Base-by-base conservation (phyloP, 768 basidiomycete genomes). In the Gloeostereum incarnatum region DNA sequence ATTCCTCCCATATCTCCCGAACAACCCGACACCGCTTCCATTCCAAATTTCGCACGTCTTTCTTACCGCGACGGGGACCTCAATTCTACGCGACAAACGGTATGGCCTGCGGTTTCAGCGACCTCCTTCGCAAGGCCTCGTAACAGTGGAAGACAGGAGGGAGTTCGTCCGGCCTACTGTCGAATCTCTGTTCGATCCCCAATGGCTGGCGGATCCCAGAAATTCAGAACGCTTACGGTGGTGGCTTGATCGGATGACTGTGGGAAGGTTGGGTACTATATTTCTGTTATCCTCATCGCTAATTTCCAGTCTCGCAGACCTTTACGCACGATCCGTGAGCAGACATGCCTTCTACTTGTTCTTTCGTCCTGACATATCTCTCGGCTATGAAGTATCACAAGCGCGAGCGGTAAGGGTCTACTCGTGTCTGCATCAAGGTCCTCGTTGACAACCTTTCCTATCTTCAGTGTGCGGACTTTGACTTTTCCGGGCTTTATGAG, bases 31-130 rank as follows among this genome's bases (percentile, higher is more conserved):
- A 5, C 44, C 49, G 10, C 48, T 71, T 6, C 60, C 58, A 21
- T 71, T 69, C 50, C 56, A 45, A 6, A 52, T 62, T 17, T 62
- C 66, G 5, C 66, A 68, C 45, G 52, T 67, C 5, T 47, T 70
- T 27, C 58, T 72, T 17, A 49, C 57, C 3, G 60, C 54, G 1
- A 64, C 69, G 3, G 44, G 54, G 26, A 45, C 45, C 21, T 14
- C 11, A 13, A 35, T 39, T 25, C 33, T 36, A 33, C 47, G 45
- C 5, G 55, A 56, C 36, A 45, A 36, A 14, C 46, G 45, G 18
- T 60, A 52, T 29, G 56, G 53, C 9, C 19, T 59, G n/a, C 49
- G 39, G 14, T 13, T 55, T 16, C 47, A 42, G 34, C 41, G 26
- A 29, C 36, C 46, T 3, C 32, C 39, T 9, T 43, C 49, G 26